These are phyloP conservation scores for Rhizoctonia solani DNA, from an alignment of 1,284 basidiomycete species.

Conservation along the genomic window DNA sequence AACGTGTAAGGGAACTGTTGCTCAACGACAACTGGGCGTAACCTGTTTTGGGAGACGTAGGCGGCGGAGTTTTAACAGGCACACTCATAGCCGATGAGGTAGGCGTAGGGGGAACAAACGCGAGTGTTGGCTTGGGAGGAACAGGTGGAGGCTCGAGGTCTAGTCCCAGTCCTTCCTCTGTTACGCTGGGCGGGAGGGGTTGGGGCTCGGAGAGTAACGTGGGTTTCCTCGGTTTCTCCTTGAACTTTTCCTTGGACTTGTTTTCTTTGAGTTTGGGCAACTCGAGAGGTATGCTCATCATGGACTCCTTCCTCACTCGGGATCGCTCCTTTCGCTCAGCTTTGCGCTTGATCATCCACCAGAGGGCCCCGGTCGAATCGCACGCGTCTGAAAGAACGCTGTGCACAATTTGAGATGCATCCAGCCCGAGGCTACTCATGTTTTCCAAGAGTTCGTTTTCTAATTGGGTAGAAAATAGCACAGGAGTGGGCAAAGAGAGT, in stretches of 20 bases:
- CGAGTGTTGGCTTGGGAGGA: slow-evolving; percentile 53
- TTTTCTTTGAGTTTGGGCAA: slow-evolving; percentile 40
- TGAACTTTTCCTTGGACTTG: slow-evolving; percentile 41
- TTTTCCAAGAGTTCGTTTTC: slow-evolving; percentile 82
- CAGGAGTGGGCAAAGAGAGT: slow-evolving; percentile 69
- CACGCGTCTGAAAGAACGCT: slow-evolving; percentile 91
- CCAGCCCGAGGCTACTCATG: slow-evolving; percentile 80
- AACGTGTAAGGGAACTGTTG: slow-evolving; percentile 25
- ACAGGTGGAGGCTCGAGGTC: slow-evolving; percentile 19
- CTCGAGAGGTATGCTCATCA: too few species aligned
- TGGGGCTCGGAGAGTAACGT: not conserved
- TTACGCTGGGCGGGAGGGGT: too few species aligned
- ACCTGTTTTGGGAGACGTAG: slow-evolving; percentile 12
- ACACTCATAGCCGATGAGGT: slow-evolving; percentile 12
- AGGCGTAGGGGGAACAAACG: slow-evolving; percentile 48
- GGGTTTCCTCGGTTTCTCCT: slow-evolving; percentile 43
- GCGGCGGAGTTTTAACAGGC: slow-evolving; percentile 16
- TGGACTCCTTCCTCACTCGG: slow-evolving; percentile 48
- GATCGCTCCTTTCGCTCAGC: slow-evolving; percentile 66
- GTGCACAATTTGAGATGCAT: slow-evolving; percentile 93
- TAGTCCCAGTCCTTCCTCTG: slow-evolving; percentile 4
- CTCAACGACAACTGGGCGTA: slow-evolving; percentile 17
- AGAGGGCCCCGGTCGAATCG: slow-evolving; percentile 86
- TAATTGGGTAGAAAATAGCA: slow-evolving; percentile 81
- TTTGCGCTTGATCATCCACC: slow-evolving; percentile 94